Conservation (phyloP, 2,329 filamentous ascomycete genomes). For the Aspergillus persii region DNA sequence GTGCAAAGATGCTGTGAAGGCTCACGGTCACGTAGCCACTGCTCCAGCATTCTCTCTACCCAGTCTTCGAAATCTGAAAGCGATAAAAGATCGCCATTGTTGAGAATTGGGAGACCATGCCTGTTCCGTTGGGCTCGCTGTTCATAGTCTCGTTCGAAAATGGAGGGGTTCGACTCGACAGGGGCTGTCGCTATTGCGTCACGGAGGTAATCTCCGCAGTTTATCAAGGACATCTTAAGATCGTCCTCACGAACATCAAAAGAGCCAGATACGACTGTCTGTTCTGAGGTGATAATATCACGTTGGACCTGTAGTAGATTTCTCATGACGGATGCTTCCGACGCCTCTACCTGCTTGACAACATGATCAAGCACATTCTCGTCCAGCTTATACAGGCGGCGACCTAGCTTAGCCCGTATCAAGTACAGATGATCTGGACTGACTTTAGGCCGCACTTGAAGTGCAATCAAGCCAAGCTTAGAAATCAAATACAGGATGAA, state of each 20-base stretch:
- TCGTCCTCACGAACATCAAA: conserved; percentile 5
- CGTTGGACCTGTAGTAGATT: not conserved
- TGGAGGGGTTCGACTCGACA: not conserved
- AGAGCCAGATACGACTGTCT: not conserved
- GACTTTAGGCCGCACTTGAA: conserved; percentile 1
- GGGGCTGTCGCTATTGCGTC: not conserved
- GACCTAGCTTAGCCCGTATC: conserved; percentile 46
- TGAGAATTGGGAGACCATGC: conserved; percentile 2
- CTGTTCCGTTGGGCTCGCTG: not conserved
- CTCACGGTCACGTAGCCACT: conserved; percentile 30
- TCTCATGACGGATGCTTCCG: not conserved
- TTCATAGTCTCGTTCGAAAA: conserved; percentile 1
- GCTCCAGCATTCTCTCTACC: conserved; percentile 41
- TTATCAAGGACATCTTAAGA: conserved; percentile 5
- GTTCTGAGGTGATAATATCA: not conserved
- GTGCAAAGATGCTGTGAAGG: conserved; percentile 13
- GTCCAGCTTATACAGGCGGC: conserved; percentile 45
- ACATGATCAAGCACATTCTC: conserved; percentile 16
- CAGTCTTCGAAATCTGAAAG: conserved; percentile 50
- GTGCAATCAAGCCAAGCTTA: conserved; percentile 30
- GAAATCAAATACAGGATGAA: conserved; percentile 52
- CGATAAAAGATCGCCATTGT: conserved; percentile 12
- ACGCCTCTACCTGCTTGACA: not conserved
- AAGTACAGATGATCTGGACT: conserved; percentile 35
- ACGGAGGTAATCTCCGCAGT: conserved; percentile 4